Evolutionary conservation across 2,329 filamentous ascomycete species (phyloP).

Genomic region (Orbilia blumenaviensis): DNA sequence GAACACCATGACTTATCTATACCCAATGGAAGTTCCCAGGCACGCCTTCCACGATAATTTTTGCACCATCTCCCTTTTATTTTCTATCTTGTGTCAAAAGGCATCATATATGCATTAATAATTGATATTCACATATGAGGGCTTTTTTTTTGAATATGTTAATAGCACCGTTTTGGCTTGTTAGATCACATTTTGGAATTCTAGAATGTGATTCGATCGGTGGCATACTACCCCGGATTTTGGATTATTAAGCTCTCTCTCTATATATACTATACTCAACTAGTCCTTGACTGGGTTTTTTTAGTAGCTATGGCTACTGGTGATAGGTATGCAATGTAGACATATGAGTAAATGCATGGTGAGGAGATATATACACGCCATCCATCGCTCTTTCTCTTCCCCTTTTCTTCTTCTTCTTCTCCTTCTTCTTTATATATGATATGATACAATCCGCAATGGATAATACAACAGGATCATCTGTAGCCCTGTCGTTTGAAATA

Average conservation of each 20-base stretch:
- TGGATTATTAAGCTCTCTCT: neutral
- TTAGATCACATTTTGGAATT: neutral
- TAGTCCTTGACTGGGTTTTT: neutral
- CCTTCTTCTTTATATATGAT: neutral
- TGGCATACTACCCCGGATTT: too few species aligned
- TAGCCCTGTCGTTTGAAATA: too few species aligned
- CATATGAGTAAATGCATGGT: neutral
- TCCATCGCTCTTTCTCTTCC: neutral
- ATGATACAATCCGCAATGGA: neutral
- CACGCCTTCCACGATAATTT: conserved; percentile 19
- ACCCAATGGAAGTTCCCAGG: neutral
- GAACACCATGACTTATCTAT: neutral
- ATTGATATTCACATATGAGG: neutral
- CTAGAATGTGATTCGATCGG: neutral
- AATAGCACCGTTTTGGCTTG: neutral
- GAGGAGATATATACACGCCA: conserved; percentile 3
- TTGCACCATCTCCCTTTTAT: neutral
- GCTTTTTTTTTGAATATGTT: neutral
- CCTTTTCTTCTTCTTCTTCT: neutral
- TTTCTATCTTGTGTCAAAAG: neutral
- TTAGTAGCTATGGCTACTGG: neutral
- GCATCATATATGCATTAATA: neutral
- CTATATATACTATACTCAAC: neutral
- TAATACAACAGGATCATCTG: too few species aligned
- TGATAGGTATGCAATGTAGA: neutral